Conservation (phyloP, 148 eudicot genomes). For the Nepenthes mirabilis region DNA sequence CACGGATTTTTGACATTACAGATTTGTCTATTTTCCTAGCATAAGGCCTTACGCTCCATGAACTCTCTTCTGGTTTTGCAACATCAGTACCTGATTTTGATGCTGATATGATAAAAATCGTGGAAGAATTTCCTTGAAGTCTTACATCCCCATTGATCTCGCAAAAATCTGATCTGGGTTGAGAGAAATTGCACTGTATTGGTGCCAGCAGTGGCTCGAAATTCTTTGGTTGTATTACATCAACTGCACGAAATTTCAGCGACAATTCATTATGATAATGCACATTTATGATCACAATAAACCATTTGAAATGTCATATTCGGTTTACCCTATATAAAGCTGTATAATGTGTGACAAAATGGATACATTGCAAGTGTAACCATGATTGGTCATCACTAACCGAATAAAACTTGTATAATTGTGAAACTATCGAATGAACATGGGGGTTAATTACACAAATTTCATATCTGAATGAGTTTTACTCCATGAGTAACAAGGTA, state of each 20-base stretch:
- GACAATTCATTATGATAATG: not conserved
- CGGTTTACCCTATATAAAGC: no score
- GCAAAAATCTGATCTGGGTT: slow-evolving; percentile 35
- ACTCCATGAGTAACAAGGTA: no score
- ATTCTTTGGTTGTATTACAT: slow-evolving; percentile 2
- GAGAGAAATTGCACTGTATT: slow-evolving; percentile 25
- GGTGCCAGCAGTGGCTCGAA: slow-evolving; percentile 11
- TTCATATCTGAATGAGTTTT: no score
- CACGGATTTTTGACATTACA: slow-evolving; percentile 20
- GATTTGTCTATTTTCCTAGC: slow-evolving; percentile 27
- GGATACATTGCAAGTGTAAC: no score
- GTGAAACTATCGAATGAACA: no score
- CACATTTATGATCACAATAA: not conserved
- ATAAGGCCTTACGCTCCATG: slow-evolving; percentile 36
- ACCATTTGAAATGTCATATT: not conserved
- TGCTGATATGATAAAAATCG: slow-evolving; percentile 21
- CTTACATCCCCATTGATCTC: slow-evolving; percentile 39
- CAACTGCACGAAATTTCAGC: slow-evolving; percentile 3
- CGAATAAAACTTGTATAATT: no score
- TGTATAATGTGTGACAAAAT: no score
- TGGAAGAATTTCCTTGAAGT: slow-evolving; percentile 43
- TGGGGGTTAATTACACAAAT: no score
- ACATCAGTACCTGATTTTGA: not conserved
- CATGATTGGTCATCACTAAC: no score
- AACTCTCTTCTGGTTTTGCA: not conserved